Percentiles rank a stretch among this genome's conserved stretches.
Conservation (phyloP, 2,329 filamentous ascomycete genomes). For the Botrytis hyacinthi region DNA sequence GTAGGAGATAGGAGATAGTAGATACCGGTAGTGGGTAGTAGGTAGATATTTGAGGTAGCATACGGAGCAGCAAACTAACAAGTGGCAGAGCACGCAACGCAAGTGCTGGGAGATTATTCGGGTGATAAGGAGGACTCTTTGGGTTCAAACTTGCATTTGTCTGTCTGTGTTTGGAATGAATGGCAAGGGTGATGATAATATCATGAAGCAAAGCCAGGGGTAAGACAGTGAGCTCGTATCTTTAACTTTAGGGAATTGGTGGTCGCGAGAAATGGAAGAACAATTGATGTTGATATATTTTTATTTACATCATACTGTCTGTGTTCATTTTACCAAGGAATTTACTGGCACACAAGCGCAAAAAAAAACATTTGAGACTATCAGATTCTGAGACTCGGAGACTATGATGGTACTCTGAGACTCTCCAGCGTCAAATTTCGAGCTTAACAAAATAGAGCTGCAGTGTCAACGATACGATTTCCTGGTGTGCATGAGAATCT, state of each 20-base stretch:
- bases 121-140: background rate
- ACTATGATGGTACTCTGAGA: background rate
- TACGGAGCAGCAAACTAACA: background rate
- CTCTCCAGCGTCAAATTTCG: conserved; percentile 1
- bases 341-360: background rate
- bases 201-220: background rate
- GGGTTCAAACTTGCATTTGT: background rate
- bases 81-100: background rate
- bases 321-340: background rate
- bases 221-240: background rate
- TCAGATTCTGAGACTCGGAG: background rate
- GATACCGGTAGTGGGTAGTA: too few relatives aligned
- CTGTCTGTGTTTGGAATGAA: background rate
- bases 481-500: background rate
- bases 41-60: background rate
- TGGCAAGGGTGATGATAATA: background rate
- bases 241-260: background rate
- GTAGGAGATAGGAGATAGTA: too few relatives aligned
- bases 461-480: background rate
- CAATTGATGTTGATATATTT: background rate
- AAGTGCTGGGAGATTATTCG: background rate
- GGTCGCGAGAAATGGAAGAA: background rate
- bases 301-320: background rate
- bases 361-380: background rate
- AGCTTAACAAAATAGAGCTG: background rate